Evolutionary conservation across 208 protist genomes (phyloP), one percentile per base, ranked within the genome.

Genomic region (Acanthamoeba lenticulata): DNA sequence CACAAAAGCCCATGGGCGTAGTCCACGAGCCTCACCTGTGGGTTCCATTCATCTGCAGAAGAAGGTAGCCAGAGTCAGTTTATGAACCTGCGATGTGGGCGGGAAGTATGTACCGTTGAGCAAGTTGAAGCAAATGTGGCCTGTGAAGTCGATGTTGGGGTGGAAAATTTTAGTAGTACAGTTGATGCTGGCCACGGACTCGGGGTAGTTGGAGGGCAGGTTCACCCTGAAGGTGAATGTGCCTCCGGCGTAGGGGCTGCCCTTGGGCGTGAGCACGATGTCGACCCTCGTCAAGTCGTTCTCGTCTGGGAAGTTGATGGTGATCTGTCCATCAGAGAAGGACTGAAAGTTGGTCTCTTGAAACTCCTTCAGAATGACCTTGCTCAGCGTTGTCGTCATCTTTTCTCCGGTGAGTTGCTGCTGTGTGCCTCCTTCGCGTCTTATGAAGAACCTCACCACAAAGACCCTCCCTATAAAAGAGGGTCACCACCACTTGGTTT

Each of bases 21-120:
- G 85, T 91, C 85, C 21, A 49, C 40, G 32, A 91, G 21, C 32
- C 85, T 21, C 7, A 91, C 34, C 15, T 44, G 1, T n/a, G 19
- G 29, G n/a, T 91, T 47, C 85, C 85, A 91, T 32, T 91, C 85
- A 69, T 88, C 77, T 88, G 77, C n/a, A 40, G 11, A 74, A 19
- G n/a, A 13, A 38, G 65, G 38, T 5, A 60, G 27, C 15, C 3
- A 69, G 60, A 27, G 6, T 27, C 6, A 69, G 29, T 69, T 5
- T 29, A 6, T 11, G 29, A 9, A 34, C 29, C 13, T 36, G 5
- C 21, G 60, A 27, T 69, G 60, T 69, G 27, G 13, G 60, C 6
- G 77, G 2, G 36, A 34, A 57, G 15, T 6, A 6, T 3, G 34
- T 88, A 74, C 42, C 38, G 42, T 36, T 86, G 42, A 86, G 77